These are phyloP conservation scores for Barnettozyma californica DNA, from an alignment of 805 yeast genomes.

Conservation along the genomic window DNA sequence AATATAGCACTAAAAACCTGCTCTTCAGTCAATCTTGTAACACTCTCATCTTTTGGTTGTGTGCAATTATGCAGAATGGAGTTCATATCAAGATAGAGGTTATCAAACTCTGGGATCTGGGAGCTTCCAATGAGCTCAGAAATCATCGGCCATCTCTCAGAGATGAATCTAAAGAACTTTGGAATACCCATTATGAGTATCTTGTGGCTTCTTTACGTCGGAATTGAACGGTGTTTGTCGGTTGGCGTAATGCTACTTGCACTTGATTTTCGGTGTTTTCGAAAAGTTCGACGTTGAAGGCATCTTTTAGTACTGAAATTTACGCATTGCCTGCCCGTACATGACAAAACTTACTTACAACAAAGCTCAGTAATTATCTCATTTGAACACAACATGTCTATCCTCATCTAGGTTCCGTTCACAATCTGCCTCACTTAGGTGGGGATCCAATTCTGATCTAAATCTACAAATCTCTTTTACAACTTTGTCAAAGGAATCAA, in stretches of 20 bases:
- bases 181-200: conserved; percentile 72
- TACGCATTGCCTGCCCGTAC: conserved; percentile 8
- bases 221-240: not conserved
- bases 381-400: not conserved
- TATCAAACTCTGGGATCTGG: conserved; percentile 90
- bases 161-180: conserved; percentile 91
- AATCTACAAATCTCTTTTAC: not conserved
- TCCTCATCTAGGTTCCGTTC: not conserved
- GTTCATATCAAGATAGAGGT: conserved; percentile 94
- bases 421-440: not conserved
- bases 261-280: not conserved
- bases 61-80: conserved; percentile 93
- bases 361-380: not conserved
- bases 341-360: not conserved
- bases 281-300: not conserved
- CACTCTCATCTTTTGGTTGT: conserved; percentile 70
- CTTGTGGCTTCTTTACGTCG: not conserved
- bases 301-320: conserved; percentile 5
- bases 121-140: conserved; percentile 77
- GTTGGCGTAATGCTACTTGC: not conserved
- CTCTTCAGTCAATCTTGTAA: conserved; percentile 73
- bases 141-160: conserved; percentile 98
- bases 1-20: conserved; percentile 91
- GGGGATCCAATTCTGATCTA: conserved; percentile 1
- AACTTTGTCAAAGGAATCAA: not conserved